A percentile compares a stretch with the other conserved stretches of the same genome.
Evolutionary conservation across 2,329 filamentous ascomycete genomes (phyloP).

Genomic region (Penicillium sp.): DNA sequence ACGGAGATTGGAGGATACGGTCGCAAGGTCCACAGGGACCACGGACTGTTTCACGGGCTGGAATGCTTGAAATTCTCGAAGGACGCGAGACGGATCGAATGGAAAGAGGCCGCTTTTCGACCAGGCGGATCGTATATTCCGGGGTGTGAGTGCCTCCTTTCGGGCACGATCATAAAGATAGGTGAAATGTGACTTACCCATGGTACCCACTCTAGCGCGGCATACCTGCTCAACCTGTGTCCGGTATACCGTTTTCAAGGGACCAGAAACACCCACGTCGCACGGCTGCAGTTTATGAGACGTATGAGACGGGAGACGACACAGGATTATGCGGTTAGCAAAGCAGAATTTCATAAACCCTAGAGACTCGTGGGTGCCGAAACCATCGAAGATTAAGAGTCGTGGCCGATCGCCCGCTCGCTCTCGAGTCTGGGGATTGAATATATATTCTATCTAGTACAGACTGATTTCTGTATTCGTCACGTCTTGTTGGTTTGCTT

Average conservation of each 20-base stretch:
- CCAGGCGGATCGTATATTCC: too few relatives aligned
- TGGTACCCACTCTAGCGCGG: not conserved
- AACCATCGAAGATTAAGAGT: conserved; percentile 13
- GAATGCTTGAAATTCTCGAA: conserved; percentile 5
- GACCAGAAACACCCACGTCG: not conserved
- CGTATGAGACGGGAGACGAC: not conserved
- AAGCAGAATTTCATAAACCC: conserved; percentile 11
- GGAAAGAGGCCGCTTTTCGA: conserved; percentile 11
- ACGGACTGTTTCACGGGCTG: conserved; percentile 1
- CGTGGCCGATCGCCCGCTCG: conserved; percentile 11
- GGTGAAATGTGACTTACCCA: conserved; percentile 10
- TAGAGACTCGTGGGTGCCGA: conserved; percentile 14
- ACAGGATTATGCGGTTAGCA: not conserved
- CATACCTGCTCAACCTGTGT: not conserved
- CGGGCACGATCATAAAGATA: conserved; percentile 11
- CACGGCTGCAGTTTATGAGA: not conserved
- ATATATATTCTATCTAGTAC: conserved; percentile 12
- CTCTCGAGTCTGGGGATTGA: conserved; percentile 13
- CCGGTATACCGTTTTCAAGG: not conserved
- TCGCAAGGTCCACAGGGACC: not conserved
- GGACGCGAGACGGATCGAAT: conserved; percentile 5
- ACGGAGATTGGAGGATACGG: not conserved
- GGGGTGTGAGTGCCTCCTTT: too few relatives aligned
- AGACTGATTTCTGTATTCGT: conserved; percentile 8
- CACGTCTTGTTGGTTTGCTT: too few relatives aligned